Conservation (phyloP, 495 filamentous ascomycete genomes). For the Hypoxylon fragiforme region DNA sequence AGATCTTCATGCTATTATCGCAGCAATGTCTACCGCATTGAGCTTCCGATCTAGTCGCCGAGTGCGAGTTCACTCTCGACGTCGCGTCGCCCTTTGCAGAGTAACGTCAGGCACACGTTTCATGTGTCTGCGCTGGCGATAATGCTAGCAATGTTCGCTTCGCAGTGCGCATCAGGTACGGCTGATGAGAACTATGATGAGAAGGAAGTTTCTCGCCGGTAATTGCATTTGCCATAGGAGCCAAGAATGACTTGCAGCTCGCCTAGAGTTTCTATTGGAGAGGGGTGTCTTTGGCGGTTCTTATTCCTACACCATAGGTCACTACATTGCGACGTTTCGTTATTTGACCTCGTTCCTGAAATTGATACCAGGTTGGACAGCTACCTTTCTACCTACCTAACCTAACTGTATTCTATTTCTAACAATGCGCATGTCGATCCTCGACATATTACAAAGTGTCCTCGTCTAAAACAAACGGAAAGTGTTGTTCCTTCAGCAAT, state of each 20-base stretch:
- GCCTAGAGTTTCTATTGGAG: conserved; percentile 21
- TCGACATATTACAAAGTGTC: conserved; percentile 14
- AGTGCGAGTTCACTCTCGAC: background rate
- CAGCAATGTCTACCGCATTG: conserved; percentile 8
- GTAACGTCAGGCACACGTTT: conserved; percentile 29
- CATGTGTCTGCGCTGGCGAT: conserved; percentile 17
- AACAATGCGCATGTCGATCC: conserved; percentile 19
- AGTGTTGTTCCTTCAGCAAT: conserved; percentile 20
- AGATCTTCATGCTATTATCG: conserved; percentile 26
- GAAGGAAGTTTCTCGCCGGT: conserved; percentile 25
- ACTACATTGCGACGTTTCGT: conserved; percentile 28
- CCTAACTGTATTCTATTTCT: conserved; percentile 7
- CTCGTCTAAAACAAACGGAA: conserved; percentile 28
- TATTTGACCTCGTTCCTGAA: conserved; percentile 16
- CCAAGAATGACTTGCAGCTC: conserved; percentile 32
- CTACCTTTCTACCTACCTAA: background rate
- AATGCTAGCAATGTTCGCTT: conserved; percentile 25
- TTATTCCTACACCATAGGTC: conserved; percentile 20
- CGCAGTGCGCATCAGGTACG: conserved; percentile 21
- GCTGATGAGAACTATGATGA: conserved; percentile 14
- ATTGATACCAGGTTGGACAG: conserved; percentile 9
- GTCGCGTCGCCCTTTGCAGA: conserved; percentile 6
- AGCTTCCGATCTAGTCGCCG: conserved; percentile 13
- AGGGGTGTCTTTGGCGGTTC: conserved; percentile 18
- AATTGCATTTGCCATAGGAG: conserved; percentile 34